Evolutionary conservation across 306 rosid genomes (phyloP), one percentile per base, ranked within the genome.

Genomic region (Trifolium fragiferum): DNA sequence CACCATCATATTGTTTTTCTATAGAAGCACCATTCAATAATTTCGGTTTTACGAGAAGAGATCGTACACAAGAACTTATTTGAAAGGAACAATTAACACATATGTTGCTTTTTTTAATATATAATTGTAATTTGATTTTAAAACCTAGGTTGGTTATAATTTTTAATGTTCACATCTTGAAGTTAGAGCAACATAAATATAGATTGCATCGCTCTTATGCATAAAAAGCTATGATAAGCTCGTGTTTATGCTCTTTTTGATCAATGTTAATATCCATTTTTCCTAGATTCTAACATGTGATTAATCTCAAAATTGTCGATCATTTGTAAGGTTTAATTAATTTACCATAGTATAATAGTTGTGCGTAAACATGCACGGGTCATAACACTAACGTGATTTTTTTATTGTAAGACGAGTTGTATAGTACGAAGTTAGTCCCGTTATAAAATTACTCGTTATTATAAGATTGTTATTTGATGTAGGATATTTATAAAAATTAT

Each of bases 31-130:
- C 8, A 51, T 51, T 65, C 64, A 50, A 75, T 18, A 64, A 64
- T 65, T 23, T 75, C 19, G 6, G 57, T 5, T 50, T 66, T 62
- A 75, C 72, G 55, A 37, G 65, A 16, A 64, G 32, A 65, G 32
- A 33, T 21, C 68, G 53, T 37, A 30, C 27, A 0, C 0, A 4
- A 33, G 55, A 64, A 51, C 38, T 75, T 65, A 32, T 35, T 64
- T 18, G 53, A 15, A 49, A 74, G 19, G 16, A 33, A 49, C 78
- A 63, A 59, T 41, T 43, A 51, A 51, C 2, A 16, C 25, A 33
- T 35, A 2, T 60, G 21, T 15, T 32, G 20, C 32, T 12, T 15
- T 15, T 61, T 15, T 2, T 16, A 16, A 16, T 30, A 61, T 61
- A 5, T 61, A 4, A 61, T 61, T 61, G 13, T 60, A 33, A 60